Base-by-base conservation (phyloP, 192 early-diverging fungal genomes). In the Diversispora eburnea region DNA sequence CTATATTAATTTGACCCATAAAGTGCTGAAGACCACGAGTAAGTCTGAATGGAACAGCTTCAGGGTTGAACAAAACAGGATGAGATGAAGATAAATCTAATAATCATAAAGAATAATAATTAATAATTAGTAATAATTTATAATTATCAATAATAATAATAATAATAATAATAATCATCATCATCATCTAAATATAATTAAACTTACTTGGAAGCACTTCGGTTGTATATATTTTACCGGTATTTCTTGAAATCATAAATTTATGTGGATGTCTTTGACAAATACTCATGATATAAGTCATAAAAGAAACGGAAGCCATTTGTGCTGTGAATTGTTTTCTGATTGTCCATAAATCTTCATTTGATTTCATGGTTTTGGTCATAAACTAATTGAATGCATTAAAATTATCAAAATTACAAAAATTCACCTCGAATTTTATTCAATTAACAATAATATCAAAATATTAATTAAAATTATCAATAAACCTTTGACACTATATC, bases 21-120 rank as follows among this genome's bases (percentile, higher is more conserved):
- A 98, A 98, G 45, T 91, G 81, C 84, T 98, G 96, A 63, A 99
- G 91, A 82, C 94, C 97, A 12, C 97, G 98, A 8, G 98, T 99
- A 79, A 98, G 88, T 8, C 98, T 88, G 92, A 99, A 99, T 4
- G 97, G 98, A 25, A 99, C 93, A 4, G 90, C 78, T 78, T 99
- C 98, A 43, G 83, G 85, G 78, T 85, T 91, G 68, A 88, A 88
- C 52, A 87, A 84, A 12, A 83, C 75, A 3, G 87, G 85, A 4
- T 59, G 43, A 45, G 19, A 10, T 13, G 19, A 22, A 22, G 33
- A 48, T 8, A 71, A 71, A 8, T 55, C 69, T 71, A 59, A 57
- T 60, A 73, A 33, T 2, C 25, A 41, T 42, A 15, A 4, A 55
- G 46, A 4, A 8, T 67, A 17, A 25, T n/a, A 20, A 22, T 54